Evolutionary conservation across 345 rosid species (phyloP), one percentile per base, ranked within the genome.

Genomic region (Rhizophora mangle): DNA sequence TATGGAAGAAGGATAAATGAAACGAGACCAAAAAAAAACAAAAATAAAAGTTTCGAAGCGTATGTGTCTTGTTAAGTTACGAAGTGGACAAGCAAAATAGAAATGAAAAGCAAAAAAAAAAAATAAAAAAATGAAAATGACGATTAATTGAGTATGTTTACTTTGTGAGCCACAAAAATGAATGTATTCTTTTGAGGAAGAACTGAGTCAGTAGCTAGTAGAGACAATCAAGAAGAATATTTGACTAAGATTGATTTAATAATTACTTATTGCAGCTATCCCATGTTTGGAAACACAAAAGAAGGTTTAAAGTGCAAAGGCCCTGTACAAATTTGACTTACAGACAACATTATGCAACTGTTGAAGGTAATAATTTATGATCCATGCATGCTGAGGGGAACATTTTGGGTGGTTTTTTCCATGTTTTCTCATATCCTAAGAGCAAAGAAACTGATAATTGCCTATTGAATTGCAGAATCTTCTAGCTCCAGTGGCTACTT

Each of bases 211-310:
- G 5, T 15, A 43, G 49, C 49, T 1, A 43, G 16, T 3, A 43
- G 49, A 3, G 49, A 39, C 47, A 39, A 39, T 10, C 16, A 2
- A 9, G 47, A 16, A 16, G 47, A 13, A 43, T 43, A 43, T 43
- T 43, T 43, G 49, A 43, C 49, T 43, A 43, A 11, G 49, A 43
- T 4, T 27, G 2, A 24, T 15, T 27, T 43, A 27, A 67, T 18
- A 9, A 9, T 39, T 53, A 62, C 69, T 67, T 61, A 60, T 68
- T 74, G 34, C 85, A 94, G 96, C 69, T 91, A 70, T 80, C 92
- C 43, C 87, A 92, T 57, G 84, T 94, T 3, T 91, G 98, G 98
- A 84, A 85, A 70, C 84, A 63, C 82, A 91, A 82, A 77, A 83
- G 91, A 74, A 88, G 83, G 76, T 68, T 82, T 69, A 94, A 87